These are phyloP conservation scores for Quillaja saponaria DNA, from an alignment of 306 rosid genomes.

Conservation along the genomic window DNA sequence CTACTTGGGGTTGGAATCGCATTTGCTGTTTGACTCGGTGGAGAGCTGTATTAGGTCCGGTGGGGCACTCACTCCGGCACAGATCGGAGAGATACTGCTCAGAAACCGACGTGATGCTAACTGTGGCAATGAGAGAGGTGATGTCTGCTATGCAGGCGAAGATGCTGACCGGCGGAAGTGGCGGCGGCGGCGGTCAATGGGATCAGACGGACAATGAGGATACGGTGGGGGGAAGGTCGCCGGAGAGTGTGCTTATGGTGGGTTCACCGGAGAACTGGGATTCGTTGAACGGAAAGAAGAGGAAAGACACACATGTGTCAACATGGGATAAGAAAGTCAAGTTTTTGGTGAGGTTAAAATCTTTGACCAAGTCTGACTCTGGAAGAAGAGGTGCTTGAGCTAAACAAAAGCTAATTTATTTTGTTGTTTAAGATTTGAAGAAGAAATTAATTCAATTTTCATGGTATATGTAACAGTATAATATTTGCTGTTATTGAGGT, in stretches of 20 bases:
- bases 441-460: neutral
- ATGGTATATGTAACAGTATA: no score
- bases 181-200: conserved; percentile 33
- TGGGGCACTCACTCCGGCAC: conserved; percentile 83
- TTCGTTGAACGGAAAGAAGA: conserved; percentile 50
- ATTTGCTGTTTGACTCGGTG: conserved; percentile 54
- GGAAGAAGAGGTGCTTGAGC: conserved; percentile 46
- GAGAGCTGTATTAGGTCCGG: conserved; percentile 65
- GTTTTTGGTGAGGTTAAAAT: conserved; percentile 71
- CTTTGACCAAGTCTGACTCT: conserved; percentile 83
- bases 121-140: conserved; percentile 70
- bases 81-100: conserved; percentile 70
- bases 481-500: no score
- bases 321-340: conserved; percentile 57
- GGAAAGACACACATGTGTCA: conserved; percentile 43
- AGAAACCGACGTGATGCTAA: conserved; percentile 60
- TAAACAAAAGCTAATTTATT: neutral
- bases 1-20: conserved; percentile 59
- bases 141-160: conserved; percentile 59
- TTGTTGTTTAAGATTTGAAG: neutral
- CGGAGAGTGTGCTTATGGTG: conserved; percentile 71
- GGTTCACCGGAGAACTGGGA: conserved; percentile 87
- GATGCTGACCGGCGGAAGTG: conserved; percentile 32
- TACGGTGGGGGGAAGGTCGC: conserved; percentile 48
- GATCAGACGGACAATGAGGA: conserved; percentile 42